A percentile compares a stretch with the other conserved stretches of the same genome.
These are phyloP conservation scores for Pseudogymnoascus sp. DNA, from an alignment of 2,329 filamentous ascomycete species.

Conservation along the genomic window DNA sequence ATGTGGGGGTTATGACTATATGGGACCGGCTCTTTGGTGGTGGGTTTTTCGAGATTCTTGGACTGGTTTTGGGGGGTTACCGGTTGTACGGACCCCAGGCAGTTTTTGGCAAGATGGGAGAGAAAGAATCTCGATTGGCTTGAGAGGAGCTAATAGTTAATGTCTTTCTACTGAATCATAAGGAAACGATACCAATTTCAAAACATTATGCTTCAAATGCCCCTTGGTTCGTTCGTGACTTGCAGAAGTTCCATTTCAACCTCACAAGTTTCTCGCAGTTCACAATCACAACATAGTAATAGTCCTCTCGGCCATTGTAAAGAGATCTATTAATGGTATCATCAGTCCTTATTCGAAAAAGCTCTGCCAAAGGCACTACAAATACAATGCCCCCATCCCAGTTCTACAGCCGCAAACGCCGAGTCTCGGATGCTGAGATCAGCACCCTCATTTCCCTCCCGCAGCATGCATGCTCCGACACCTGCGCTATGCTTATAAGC, in stretches of 20 bases:
- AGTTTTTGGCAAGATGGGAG: neutral
- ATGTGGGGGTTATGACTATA: neutral
- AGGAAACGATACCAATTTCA: neutral
- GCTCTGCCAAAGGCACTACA: neutral
- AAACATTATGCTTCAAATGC: neutral
- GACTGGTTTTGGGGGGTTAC: neutral
- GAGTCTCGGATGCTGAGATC: neutral
- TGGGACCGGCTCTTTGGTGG: neutral
- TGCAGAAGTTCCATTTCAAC: neutral
- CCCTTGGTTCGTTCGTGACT: neutral
- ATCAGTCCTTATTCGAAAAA: neutral
- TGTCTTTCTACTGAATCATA: conserved; percentile 3
- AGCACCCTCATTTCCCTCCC: neutral
- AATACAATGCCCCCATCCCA: neutral
- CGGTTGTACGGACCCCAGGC: neutral
- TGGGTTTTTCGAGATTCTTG: neutral
- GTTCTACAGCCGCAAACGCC: neutral
- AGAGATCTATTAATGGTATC: conserved; percentile 5
- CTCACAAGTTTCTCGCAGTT: neutral
- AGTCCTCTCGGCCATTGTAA: neutral
- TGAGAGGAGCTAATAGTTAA: neutral
- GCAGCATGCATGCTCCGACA: neutral
- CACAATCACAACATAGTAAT: neutral
- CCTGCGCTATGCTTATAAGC: neutral
- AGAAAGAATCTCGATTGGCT: neutral